phyloP scores from a whole-genome alignment of 2,329 filamentous ascomycete genomes.

The Fusarium sp. region DNA sequence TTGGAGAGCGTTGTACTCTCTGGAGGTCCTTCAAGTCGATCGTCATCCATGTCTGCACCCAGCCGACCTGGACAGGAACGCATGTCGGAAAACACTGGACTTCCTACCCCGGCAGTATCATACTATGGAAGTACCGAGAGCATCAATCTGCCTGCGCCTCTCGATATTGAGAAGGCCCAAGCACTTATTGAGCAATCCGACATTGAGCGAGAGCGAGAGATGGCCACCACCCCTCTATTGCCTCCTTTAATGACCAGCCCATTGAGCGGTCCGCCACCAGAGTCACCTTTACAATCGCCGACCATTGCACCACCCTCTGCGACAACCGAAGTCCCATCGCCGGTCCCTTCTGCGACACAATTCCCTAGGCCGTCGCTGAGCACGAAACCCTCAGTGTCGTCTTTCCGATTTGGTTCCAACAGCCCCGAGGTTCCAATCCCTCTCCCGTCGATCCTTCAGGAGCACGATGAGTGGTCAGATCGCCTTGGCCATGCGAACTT shows the following conservation, averaged over 20 bases:
- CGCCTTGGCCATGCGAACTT: conserved; percentile 94
- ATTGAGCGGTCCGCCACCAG: conserved; percentile 67
- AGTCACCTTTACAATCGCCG: conserved; percentile 90
- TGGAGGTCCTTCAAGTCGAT: conserved; percentile 78
- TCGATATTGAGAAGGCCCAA: conserved; percentile 49
- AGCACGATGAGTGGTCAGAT: conserved; percentile 85
- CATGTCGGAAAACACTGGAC: conserved; percentile 65
- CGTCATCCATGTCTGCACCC: conserved; percentile 80
- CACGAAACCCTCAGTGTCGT: conserved; percentile 81
- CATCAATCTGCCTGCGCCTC: conserved; percentile 63
- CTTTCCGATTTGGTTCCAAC: conserved; percentile 74
- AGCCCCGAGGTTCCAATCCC: conserved; percentile 69
- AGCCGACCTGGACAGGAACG: conserved; percentile 61
- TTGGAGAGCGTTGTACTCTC: conserved; percentile 80
- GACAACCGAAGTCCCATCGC: conserved; percentile 56
- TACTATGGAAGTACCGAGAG: conserved; percentile 72
- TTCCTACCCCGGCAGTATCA: conserved; percentile 73
- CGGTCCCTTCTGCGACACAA: conserved; percentile 63
- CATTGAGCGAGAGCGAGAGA: conserved; percentile 68
- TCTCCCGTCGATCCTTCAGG: conserved; percentile 75
- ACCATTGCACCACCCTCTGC: conserved; percentile 72
- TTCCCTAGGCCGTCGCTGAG: conserved; percentile 74
- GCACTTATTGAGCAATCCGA: conserved; percentile 58
- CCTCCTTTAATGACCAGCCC: conserved; percentile 81
- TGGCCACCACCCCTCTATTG: conserved; percentile 85